Percentiles rank a stretch among this genome's conserved stretches.
These are phyloP conservation scores for Annulohypoxylon bovei DNA, from an alignment of 495 filamentous ascomycete genomes.

Conservation along the genomic window DNA sequence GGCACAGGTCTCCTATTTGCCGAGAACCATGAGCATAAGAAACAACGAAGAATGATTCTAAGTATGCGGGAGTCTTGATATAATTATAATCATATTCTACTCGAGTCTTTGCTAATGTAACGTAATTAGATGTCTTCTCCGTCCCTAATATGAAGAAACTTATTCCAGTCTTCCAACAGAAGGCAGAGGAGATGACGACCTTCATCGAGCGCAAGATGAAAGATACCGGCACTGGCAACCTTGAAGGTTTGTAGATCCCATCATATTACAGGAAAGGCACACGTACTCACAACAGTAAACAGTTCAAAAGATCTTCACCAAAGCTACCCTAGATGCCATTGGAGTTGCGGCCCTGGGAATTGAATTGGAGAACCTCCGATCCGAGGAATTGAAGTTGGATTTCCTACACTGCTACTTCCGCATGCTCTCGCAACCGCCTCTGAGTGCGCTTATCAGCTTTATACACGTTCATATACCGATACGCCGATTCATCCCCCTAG, in stretches of 20 bases:
- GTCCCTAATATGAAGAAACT: conserved; percentile 8
- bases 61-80: neutral
- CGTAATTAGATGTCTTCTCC: neutral
- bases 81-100: neutral
- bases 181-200: conserved; percentile 1
- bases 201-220: conserved; percentile 6
- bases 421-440: conserved; percentile 1
- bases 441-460: conserved; percentile 6
- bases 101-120: neutral
- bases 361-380: conserved; percentile 1
- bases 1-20: conserved; percentile 9
- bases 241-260: neutral
- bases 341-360: conserved; percentile 1
- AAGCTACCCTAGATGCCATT: conserved; percentile 1
- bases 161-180: conserved; percentile 7
- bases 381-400: neutral
- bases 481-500: neutral
- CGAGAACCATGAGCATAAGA: conserved; percentile 4
- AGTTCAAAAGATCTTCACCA: conserved; percentile 4
- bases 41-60: conserved; percentile 9
- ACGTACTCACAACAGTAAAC: neutral
- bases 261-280: neutral
- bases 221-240: neutral
- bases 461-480: conserved; percentile 6
- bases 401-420: conserved; percentile 8